These are phyloP conservation scores for Aureobasidium melanogenum DNA, from an alignment of 2,329 filamentous ascomycete species.

Conservation along the genomic window DNA sequence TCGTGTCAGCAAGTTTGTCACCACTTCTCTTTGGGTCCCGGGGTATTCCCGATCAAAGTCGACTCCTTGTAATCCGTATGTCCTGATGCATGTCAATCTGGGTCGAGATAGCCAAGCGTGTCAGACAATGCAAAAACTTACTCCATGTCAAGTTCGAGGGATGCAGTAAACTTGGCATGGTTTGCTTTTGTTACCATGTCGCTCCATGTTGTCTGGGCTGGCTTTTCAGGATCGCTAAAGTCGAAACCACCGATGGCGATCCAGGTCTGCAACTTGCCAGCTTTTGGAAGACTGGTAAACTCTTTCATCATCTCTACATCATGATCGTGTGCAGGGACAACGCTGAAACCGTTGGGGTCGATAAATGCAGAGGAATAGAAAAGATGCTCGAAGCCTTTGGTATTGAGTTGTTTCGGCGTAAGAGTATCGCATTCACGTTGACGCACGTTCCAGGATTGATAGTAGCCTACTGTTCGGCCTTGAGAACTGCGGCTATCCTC, in stretches of 20 bases:
- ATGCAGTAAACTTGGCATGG: neutral
- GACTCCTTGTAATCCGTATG: conserved; percentile 17
- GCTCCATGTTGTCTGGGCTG: neutral
- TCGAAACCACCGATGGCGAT: neutral
- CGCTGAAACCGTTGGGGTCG: neutral
- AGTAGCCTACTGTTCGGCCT: neutral
- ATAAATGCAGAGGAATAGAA: neutral
- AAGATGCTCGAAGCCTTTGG: neutral
- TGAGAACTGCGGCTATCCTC: neutral
- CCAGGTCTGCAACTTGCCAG: neutral
- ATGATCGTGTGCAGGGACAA: neutral
- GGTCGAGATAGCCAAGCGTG: no score
- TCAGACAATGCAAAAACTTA: no score
- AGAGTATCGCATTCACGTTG: neutral
- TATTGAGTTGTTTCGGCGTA: neutral
- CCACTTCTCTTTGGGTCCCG: conserved; percentile 26
- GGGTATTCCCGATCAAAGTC: conserved; percentile 20
- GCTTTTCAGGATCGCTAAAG: neutral
- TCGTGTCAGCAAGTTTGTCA: conserved; percentile 28
- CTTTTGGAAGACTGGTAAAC: neutral
- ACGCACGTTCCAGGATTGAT: neutral
- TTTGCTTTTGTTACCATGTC: neutral
- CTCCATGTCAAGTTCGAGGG: conserved; percentile 12
- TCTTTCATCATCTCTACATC: neutral
- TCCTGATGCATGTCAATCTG: no score